Evolutionary conservation across 768 basidiomycete species (phyloP), one percentile per base, ranked within the genome.

Genomic region (Hortiboletus campestris): DNA sequence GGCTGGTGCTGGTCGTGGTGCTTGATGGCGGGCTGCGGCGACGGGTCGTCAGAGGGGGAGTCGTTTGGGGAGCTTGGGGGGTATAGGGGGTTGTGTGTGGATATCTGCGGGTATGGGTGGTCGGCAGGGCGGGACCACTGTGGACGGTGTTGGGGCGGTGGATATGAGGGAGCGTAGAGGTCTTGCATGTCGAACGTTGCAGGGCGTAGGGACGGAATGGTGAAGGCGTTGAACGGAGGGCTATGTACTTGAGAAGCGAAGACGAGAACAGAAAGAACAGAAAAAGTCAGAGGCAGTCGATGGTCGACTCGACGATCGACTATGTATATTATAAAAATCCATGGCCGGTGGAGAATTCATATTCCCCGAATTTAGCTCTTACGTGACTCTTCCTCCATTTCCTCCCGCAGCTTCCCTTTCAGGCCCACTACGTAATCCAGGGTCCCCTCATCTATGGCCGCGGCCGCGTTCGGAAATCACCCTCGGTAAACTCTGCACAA

Each of bases 31-130:
- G 72, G 60, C 0, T 57, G 62, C 6, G 69, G 64, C 35, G 84
- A 80, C 55, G 81, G 75, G 67, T 82, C 82, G 59, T 83, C 82
- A 11, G 56, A 46, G 39, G 78, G 75, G 43, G 69, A 73, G 50
- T 78, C 76, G 65, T 78, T 76, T 61, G 64, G 72, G 4, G 67
- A 75, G 63, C 59, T 68, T 2, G 72, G 69, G 6, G 67, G 67
- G 65, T 61, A 72, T 71, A 66, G 63, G 64, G 62, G 1, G 49
- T 54, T 55, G 61, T 67, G 38, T 25, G 67, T 69, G 50, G 64
- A 67, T 44, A 74, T 74, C 65, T 65, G 74, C 0, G 70, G 68
- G 70, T 65, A 68, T 51, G 53, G 54, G 66, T 68, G 71, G 70
- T 71, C 71, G 47, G 71, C 46, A 11, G 73, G 51, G 62, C 63